phyloP scores from a whole-genome alignment of 805 yeast species.

The Yarrowia sp. region DNA sequence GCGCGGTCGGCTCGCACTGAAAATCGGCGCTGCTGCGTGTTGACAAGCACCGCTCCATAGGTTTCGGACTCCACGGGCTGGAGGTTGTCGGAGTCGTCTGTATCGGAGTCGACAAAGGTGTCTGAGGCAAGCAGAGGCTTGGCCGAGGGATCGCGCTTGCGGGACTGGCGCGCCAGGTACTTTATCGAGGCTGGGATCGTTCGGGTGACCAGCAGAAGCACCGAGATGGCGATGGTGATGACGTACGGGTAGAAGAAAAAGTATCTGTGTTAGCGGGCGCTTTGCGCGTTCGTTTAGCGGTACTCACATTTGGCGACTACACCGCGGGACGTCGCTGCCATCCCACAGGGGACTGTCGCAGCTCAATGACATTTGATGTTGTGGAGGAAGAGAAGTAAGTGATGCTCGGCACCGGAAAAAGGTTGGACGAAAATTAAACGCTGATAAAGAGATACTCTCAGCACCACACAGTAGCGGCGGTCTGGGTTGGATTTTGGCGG shows the following conservation, averaged over 20 bases:
- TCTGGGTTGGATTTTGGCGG: no score
- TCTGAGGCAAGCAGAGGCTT: slow-evolving; percentile 14
- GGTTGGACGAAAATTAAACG: slow-evolving; percentile 8
- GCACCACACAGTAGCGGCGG: no score
- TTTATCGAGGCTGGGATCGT: slow-evolving; percentile 11
- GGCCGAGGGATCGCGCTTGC: slow-evolving; percentile 1
- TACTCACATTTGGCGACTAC: slow-evolving; percentile 22
- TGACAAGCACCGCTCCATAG: slow-evolving; percentile 23
- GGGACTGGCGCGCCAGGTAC: slow-evolving; percentile 14
- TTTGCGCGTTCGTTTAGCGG: background rate
- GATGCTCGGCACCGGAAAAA: no score
- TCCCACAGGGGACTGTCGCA: slow-evolving; percentile 27
- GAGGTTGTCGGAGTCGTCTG: background rate
- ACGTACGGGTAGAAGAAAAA: slow-evolving; percentile 23
- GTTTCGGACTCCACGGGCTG: background rate
- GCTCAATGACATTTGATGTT: slow-evolving; percentile 20
- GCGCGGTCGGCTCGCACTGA: slow-evolving; percentile 20
- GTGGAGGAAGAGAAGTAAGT: no score
- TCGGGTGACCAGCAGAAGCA: slow-evolving; percentile 2
- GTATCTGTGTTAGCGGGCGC: slow-evolving; percentile 13
- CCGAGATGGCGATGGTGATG: slow-evolving; percentile 2
- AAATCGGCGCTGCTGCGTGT: slow-evolving; percentile 20
- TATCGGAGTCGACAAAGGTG: slow-evolving; percentile 18
- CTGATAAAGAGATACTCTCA: slow-evolving; percentile 9
- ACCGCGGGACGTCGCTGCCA: slow-evolving; percentile 26